Evolutionary conservation across 148 eudicot species (phyloP), one percentile per base, ranked within the genome.

Genomic region (Mesembryanthemum crystallinum): DNA sequence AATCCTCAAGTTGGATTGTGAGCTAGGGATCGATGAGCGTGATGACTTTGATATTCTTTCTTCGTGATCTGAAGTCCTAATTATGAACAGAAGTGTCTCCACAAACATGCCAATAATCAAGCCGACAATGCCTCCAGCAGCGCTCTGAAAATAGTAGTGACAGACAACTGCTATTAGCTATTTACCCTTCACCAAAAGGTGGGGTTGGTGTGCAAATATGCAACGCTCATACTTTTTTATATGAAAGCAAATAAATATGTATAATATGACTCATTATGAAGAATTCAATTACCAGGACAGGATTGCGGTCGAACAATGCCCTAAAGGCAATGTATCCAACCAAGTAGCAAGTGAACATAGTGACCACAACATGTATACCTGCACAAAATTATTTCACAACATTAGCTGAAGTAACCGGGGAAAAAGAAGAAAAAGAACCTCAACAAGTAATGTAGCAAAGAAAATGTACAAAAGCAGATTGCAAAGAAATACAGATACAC

Each of bases 71-170:
- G 91, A 80, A 42, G 96, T 81, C 79, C 88, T 88, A 69, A 95
- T 84, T 51, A 95, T 91, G 78, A 95, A 95, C 4, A 91, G 83
- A 84, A 95, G 87, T 8, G 98, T 91, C 82, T 95, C 99, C 64
- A 95, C 83, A 51, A 95, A 91, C 99, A 95, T 95, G 45, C 81
- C 96, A 55, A 78, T 27, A 25, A 92, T 92, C 78, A 95, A 78
- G 35, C 97, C 98, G 12, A 91, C 85, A 39, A 95, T 89, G 78
- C 98, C 98, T 73, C 98, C 98, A 24, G 90, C 93, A 72, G 96
- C 97, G 81, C 91, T 88, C 98, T 92, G 89, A 72, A 82, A 78
- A 35, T 35, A 35, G 39, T 35, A 70, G 49, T 17, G 32, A 30
- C 5, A 33, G 10, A 39, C 47, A 28, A 28, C 51, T 9, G 13